A percentile compares a stretch with the other conserved stretches of the same genome.
Evolutionary conservation across 305 asterid genomes (phyloP).

Genomic region (Rubia tinctorum): DNA sequence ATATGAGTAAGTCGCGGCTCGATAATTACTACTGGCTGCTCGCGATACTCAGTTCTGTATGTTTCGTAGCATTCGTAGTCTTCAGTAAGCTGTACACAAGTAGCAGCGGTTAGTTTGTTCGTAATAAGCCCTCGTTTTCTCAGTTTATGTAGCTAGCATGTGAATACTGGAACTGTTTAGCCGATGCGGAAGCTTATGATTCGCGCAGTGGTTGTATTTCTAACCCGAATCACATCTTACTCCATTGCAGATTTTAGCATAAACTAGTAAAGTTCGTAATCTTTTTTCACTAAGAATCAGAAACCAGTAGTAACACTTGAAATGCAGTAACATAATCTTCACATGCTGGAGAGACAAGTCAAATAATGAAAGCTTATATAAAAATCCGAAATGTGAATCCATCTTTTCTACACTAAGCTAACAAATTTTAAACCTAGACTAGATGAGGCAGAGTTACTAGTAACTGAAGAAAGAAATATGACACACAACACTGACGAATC

Average conservation of each 20-base stretch:
- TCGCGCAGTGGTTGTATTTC: neutral
- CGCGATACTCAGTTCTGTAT: constrained; percentile 43
- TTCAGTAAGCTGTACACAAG: constrained; percentile 48
- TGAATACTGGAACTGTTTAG: neutral
- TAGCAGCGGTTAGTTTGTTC: constrained; percentile 6
- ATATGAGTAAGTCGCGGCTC: constrained; percentile 62
- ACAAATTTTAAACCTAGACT: neutral
- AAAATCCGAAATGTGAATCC: neutral
- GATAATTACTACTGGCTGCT: constrained; percentile 85
- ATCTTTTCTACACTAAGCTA: neutral
- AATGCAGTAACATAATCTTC: neutral
- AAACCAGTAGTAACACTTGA: neutral
- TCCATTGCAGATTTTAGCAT: too few relatives aligned
- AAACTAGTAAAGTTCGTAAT: too few relatives aligned
- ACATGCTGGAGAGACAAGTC: neutral
- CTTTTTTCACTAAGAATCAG: neutral
- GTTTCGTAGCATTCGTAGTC: constrained; percentile 42
- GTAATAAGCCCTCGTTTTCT: neutral
- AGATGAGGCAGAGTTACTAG: neutral
- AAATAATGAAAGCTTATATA: neutral
- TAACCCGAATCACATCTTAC: neutral
- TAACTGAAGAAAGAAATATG: constrained; percentile 3
- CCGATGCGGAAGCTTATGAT: neutral
- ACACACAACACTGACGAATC: constrained; percentile 15
- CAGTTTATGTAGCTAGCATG: neutral